Conservation (phyloP, 1,139 yeast species). For the Lodderomyces beijingensis region DNA sequence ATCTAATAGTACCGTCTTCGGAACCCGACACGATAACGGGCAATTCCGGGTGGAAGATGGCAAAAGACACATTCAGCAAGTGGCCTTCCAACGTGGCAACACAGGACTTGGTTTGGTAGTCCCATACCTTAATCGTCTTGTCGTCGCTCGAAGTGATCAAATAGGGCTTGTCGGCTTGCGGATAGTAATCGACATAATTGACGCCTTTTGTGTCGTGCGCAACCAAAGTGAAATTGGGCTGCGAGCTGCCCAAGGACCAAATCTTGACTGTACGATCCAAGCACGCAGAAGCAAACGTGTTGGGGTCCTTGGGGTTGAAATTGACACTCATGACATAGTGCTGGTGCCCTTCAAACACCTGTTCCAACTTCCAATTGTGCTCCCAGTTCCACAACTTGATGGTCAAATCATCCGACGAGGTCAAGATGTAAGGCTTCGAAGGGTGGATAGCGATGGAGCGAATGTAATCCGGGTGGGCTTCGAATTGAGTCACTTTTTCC, state of each 20-base stretch:
- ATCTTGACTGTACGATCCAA: constrained; percentile 94
- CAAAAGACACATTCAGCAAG: constrained; percentile 89
- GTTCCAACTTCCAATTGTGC: constrained; percentile 82
- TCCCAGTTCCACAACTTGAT: constrained; percentile 98
- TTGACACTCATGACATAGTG: constrained; percentile 94
- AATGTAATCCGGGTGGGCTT: constrained; percentile 96
- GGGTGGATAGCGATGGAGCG: constrained; percentile 94
- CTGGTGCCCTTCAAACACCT: constrained; percentile 90
- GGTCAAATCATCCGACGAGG: constrained; percentile 89
- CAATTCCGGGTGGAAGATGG: constrained; percentile 93
- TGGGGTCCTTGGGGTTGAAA: constrained; percentile 95
- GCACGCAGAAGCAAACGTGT: constrained; percentile 95
- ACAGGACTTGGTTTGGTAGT: constrained; percentile 93
- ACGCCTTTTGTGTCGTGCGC: constrained; percentile 95
- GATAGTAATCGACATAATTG: constrained; percentile 93
- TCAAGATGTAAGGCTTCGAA: constrained; percentile 78
- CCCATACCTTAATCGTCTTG: constrained; percentile 89
- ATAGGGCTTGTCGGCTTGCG: constrained; percentile 95
- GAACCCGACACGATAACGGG: constrained; percentile 84
- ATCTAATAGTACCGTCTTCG: constrained; percentile 74
- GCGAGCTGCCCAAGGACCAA: constrained; percentile 90
- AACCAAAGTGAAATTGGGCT: constrained; percentile 84
- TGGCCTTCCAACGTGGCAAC: constrained; percentile 95
- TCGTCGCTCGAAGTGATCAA: constrained; percentile 92
- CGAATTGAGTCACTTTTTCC: constrained; percentile 89